Evolutionary conservation across 2,329 filamentous ascomycete species (phyloP), one percentile per base, ranked within the genome.

Genomic region (Colletotrichum karsti): DNA sequence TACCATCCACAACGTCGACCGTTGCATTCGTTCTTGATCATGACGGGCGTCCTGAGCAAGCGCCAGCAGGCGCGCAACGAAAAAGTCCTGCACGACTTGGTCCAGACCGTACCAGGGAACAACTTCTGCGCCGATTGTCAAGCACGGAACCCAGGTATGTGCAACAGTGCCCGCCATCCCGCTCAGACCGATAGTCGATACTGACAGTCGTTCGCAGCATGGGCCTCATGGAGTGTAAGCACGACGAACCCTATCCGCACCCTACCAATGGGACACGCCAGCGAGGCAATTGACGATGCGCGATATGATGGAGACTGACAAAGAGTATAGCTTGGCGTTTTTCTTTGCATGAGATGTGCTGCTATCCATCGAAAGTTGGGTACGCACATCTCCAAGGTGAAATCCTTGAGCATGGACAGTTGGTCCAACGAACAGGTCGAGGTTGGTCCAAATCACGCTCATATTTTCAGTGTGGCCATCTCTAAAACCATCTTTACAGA

Each of bases 11-110:
- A 20, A 60, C 60, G 44, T 64, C 53, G 37, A 64, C 46, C 60
- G 64, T 54, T 64, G 53, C 37, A 64, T 30, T 8, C 53, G 18
- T 48, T 55, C 42, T 60, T 55, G 20, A 70, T 9, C 72, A 96
- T 95, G 93, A 88, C 93, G 63, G 87, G 88, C 62, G 86, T 90
- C 48, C 85, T 97, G 79, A 97, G 91, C 86, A 99, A 98, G 88
- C 94, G 96, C 82, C 94, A 98, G 84, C 95, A 98, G 87, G 94
- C 93, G 85, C 95, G 96, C 82, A 98, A 99, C 81, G 96, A 99
- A 85, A 93, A 93, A 78, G 85, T 90, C 63, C 86, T 99, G 72
- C 94, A 98, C 77, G 95, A 98, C 53, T 88, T 99, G 71, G 91
- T 98, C 73, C 92, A 92, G 73, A 90, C 85, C 39, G 74, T 97